Evolutionary conservation across 345 rosid species (phyloP), one percentile per base, ranked within the genome.

Genomic region (Citrus cavaleriei): DNA sequence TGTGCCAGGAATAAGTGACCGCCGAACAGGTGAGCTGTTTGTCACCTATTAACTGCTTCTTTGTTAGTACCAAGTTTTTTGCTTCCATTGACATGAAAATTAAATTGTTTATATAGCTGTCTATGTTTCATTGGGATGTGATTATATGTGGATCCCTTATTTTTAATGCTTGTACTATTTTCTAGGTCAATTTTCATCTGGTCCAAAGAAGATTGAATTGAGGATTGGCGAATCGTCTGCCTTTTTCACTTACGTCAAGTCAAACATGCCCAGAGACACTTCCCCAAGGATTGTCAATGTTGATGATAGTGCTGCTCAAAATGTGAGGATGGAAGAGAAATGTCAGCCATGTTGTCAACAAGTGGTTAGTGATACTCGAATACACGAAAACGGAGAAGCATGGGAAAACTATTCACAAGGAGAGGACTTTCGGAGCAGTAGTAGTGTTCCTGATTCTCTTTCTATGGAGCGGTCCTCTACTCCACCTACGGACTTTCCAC

Each of bases 191-290:
- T 82, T 87, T 82, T 84, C 87, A 72, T 84, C 88, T 75, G 91
- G 83, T 32, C 99, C 99, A 46, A 93, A 85, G 89, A 93, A 91
- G 84, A 90, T 94, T 80, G 87, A 91, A 80, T 85, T 90, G 71
- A 87, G 85, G 87, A 85, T 91, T 72, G 99, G 98, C 8, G 96
- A 86, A 82, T 96, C 99, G 3, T 96, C 99, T 14, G 99, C 99
- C 73, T 96, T 96, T 88, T 94, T 93, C 75, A 91, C 97, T 61
- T 96, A 96, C 24, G 97, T 91, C 60, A 96, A 93, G 82, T 89
- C 97, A 40, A 83, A 81, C 80, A 83, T 86, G 54, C 76, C 70
- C 4, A 90, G 81, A 77, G 85, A 32, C 62, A 81, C n/a, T 77
- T 42, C 83, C 69, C 77, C 75, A 40, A 84, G 78, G 42, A 34